phyloP scores from a whole-genome alignment of 805 yeast genomes.

The Candida nonsorbophila region DNA sequence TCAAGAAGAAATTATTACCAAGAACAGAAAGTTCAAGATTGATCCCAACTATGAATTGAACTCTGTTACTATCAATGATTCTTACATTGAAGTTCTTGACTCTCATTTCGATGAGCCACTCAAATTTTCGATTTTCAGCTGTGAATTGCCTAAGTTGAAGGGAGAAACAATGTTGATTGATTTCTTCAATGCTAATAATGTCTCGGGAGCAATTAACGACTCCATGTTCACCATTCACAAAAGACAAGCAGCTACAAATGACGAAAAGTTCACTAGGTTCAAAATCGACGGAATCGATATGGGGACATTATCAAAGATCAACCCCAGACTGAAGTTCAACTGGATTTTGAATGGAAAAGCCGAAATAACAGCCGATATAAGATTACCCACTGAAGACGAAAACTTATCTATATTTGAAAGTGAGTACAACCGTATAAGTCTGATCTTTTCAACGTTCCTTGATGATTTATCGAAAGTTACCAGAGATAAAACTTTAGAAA shows the following conservation, averaged over 20 bases:
- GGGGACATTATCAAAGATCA: slow-evolving; percentile 22
- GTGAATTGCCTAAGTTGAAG: slow-evolving; percentile 59
- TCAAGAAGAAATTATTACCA: slow-evolving; percentile 12
- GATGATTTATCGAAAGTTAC: slow-evolving; percentile 19
- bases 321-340: slow-evolving; percentile 46
- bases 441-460: slow-evolving; percentile 20
- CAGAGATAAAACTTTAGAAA: slow-evolving; percentile 2
- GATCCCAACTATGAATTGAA: slow-evolving; percentile 30
- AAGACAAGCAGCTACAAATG: slow-evolving; percentile 43
- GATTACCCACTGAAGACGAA: slow-evolving; percentile 51
- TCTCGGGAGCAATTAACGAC: slow-evolving; percentile 70
- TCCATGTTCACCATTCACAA: slow-evolving; percentile 75
- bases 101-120: slow-evolving; percentile 22
- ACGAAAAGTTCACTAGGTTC: slow-evolving; percentile 26
- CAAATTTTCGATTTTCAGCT: slow-evolving; percentile 55
- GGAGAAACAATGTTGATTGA: slow-evolving; percentile 57
- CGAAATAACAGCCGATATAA: slow-evolving; percentile 66
- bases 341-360: slow-evolving; percentile 72
- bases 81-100: slow-evolving; percentile 38
- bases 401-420: slow-evolving; percentile 13
- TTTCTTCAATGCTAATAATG: slow-evolving; percentile 62
- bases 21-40: slow-evolving; percentile 8
- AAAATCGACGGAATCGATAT: slow-evolving; percentile 38
- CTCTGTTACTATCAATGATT: slow-evolving; percentile 46
- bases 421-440: slow-evolving; percentile 18